Percentiles rank a stretch among this genome's conserved stretches.
phyloP scores from a whole-genome alignment of 352 stramenopile species.

The Blastocystis sp. region DNA sequence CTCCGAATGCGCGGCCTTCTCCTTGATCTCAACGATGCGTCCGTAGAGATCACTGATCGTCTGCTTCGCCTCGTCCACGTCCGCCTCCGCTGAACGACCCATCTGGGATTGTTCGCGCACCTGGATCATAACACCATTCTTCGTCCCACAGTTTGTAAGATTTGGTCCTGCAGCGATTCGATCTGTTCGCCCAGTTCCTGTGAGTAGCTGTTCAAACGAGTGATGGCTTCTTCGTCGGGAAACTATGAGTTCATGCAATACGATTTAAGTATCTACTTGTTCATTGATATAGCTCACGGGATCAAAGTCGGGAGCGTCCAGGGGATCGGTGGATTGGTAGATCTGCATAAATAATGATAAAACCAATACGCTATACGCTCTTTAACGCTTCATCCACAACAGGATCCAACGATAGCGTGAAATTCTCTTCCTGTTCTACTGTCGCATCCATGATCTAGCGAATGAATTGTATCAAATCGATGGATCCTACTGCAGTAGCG shows the following conservation, averaged over 20 bases:
- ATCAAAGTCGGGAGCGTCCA: conserved; percentile 50
- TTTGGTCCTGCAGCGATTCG: not conserved
- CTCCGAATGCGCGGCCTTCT: conserved; percentile 37
- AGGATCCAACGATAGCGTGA: conserved; percentile 16
- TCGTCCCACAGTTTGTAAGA: not conserved
- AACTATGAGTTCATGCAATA: not conserved
- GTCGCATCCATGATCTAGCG: too few relatives aligned
- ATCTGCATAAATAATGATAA: not conserved
- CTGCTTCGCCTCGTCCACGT: conserved; percentile 37
- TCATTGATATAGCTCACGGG: conserved; percentile 42
- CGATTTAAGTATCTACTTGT: not conserved
- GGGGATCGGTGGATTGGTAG: not conserved
- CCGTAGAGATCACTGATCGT: conserved; percentile 28
- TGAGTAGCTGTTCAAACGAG: conserved; percentile 33
- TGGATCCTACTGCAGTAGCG: too few relatives aligned
- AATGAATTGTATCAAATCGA: too few relatives aligned
- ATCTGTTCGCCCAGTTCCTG: conserved; percentile 5
- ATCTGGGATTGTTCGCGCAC: conserved; percentile 31
- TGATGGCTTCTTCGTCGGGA: conserved; percentile 41
- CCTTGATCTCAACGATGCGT: conserved; percentile 48
- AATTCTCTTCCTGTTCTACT: not conserved
- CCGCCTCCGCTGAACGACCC: not conserved
- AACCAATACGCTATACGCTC: not conserved
- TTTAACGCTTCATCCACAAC: not conserved
- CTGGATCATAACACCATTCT: not conserved